Evolutionary conservation across 148 eudicot genomes (phyloP).

Genomic region (Cornus controversa): DNA sequence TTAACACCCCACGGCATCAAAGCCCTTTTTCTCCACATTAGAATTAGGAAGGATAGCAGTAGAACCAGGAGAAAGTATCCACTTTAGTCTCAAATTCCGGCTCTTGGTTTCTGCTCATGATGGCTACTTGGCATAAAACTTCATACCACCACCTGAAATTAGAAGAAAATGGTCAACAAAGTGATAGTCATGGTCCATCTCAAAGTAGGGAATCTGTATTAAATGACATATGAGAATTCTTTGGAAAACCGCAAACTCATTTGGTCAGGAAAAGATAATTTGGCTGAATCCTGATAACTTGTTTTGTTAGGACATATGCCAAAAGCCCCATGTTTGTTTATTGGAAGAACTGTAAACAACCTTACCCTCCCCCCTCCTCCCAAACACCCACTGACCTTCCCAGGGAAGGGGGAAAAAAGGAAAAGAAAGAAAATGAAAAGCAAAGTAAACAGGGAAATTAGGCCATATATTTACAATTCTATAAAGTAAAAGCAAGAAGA

Average conservation of each 20-base stretch:
- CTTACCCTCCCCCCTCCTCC: neutral
- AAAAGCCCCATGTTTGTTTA: neutral
- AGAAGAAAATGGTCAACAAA: neutral
- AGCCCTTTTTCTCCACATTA: constrained; percentile 15
- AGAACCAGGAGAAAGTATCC: constrained; percentile 19
- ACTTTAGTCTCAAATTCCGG: constrained; percentile 28
- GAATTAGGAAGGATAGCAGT: constrained; percentile 20
- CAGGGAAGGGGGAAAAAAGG: neutral
- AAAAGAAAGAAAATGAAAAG: no score
- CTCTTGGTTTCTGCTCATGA: constrained; percentile 41
- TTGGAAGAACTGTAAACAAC: neutral
- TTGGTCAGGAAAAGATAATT: neutral
- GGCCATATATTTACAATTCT: neutral
- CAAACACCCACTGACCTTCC: neutral
- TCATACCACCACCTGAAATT: constrained; percentile 39
- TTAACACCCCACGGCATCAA: constrained; percentile 36
- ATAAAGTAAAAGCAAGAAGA: neutral
- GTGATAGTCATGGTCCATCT: neutral
- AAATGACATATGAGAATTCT: neutral
- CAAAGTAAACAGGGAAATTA: no score
- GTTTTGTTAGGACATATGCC: neutral
- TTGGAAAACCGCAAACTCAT: neutral
- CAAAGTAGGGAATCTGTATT: no score
- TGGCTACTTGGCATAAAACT: constrained; percentile 47
- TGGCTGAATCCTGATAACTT: neutral